These are phyloP conservation scores for Saccharum spontaneum DNA, from an alignment of 176 grass and related monocot genomes.

Conservation along the genomic window DNA sequence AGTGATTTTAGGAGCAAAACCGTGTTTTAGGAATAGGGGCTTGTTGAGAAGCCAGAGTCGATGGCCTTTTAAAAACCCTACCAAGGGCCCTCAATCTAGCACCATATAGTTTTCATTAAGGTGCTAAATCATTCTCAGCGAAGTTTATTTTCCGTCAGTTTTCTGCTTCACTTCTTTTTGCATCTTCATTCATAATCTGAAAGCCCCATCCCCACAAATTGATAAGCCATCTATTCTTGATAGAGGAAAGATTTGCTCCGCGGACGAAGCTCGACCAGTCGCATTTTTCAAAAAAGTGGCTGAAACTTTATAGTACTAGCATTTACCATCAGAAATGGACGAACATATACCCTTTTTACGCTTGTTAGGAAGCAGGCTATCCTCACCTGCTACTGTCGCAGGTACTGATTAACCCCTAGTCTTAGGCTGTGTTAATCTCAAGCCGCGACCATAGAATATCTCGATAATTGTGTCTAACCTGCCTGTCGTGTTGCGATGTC, in stretches of 20 bases:
- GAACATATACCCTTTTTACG: neutral
- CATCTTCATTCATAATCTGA: conserved; percentile 8
- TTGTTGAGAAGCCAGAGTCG: neutral
- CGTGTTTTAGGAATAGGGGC: too few relatives aligned
- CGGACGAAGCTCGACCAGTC: neutral
- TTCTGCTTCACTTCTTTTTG: neutral
- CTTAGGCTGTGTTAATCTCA: conserved; percentile 8
- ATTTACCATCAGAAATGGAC: neutral
- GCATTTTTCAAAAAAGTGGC: neutral
- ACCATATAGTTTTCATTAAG: neutral
- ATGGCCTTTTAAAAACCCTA: neutral
- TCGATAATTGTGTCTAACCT: conserved; percentile 23
- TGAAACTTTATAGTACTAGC: neutral
- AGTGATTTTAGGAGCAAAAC: too few relatives aligned
- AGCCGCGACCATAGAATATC: neutral
- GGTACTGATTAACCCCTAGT: neutral
- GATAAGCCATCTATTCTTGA: conserved; percentile 19
- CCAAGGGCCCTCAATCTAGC: neutral
- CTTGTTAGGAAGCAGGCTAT: neutral
- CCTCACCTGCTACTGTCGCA: neutral
- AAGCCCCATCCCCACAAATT: conserved; percentile 27
- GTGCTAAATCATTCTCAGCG: conserved; percentile 36
- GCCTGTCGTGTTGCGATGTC: conserved; percentile 51
- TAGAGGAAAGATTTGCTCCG: neutral
- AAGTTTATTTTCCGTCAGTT: conserved; percentile 23